Evolutionary conservation across 2,329 filamentous ascomycete genomes (phyloP), one percentile per base, ranked within the genome.

Genomic region (Orbilia ellipsospora): DNA sequence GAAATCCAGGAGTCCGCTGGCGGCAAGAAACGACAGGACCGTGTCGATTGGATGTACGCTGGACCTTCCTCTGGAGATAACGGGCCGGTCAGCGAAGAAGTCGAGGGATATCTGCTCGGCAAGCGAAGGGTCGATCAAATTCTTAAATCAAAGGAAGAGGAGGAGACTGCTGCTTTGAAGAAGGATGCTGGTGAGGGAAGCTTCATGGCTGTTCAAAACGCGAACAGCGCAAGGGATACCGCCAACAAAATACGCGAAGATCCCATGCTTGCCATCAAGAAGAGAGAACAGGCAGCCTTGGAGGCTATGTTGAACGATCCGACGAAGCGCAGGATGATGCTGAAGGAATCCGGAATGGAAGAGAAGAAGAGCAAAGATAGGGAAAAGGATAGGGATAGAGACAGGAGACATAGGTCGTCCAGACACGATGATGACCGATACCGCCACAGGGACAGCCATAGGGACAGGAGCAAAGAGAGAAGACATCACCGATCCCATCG

Each of bases 31-130:
- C 87, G 90, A 63, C 84, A 91, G 31, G 90, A 94, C 79, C 89
- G 93, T 42, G 94, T 99, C 26, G 95, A 98, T 80, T 99, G 95
- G 92, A 97, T 99, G 93, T 99, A 99, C 83, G 89, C 91, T 79
- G 94, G 94, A 0, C 93, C 95, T 6, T 91, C 90, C 59, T 87
- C 86, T 68, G 92, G 92, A 42, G 90, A 92, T 80, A 85, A 86
- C n/a, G 91, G 90, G 31, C 92, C 88, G 45, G 88, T 87, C 3
- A 89, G 84, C 0, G 94, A 97, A 82, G 95, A 98, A 83, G 93
- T 92, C 84, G 95, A 99, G 81, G 93, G 92, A 2, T 99, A 96
- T 81, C 84, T 99, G 0, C 86, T 99, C 13, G 95, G 95, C 62
- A 98, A 97, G 85, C 87, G 95, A 72, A 88, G 94, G 72, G 94